Evolutionary conservation across 1,139 yeast genomes (phyloP).

Genomic region (Suhomyces guaymorum): DNA sequence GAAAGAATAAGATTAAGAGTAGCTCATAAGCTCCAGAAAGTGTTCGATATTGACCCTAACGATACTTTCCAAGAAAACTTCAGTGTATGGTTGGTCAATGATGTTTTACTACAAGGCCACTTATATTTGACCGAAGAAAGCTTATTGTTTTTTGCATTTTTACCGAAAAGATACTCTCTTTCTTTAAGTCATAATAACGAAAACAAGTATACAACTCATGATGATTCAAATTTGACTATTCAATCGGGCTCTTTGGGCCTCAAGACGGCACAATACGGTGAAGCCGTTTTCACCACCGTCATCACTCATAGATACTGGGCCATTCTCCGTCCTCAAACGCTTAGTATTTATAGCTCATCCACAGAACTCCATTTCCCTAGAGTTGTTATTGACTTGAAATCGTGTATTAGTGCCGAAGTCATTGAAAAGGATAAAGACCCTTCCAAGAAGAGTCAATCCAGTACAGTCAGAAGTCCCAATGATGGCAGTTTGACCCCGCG

Average conservation of each 20-base stretch:
- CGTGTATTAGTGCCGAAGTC: slow-evolving; percentile 63
- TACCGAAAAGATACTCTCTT: slow-evolving; percentile 55
- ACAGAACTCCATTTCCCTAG: slow-evolving; percentile 83
- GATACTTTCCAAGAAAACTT: slow-evolving; percentile 59
- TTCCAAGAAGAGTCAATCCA: not conserved
- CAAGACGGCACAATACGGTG: slow-evolving; percentile 49
- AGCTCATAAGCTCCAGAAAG: slow-evolving; percentile 40
- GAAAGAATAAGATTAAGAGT: slow-evolving; percentile 28
- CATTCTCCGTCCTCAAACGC: slow-evolving; percentile 64
- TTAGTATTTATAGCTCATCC: slow-evolving; percentile 68
- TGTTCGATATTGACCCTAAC: slow-evolving; percentile 44
- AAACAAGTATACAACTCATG: slow-evolving; percentile 16
- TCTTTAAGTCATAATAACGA: not conserved
- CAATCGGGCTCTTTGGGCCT: slow-evolving; percentile 53
- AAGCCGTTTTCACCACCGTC: slow-evolving; percentile 37
- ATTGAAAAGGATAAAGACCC: slow-evolving; percentile 27
- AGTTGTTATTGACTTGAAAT: slow-evolving; percentile 68
- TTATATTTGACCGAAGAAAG: slow-evolving; percentile 66
- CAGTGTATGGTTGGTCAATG: slow-evolving; percentile 79
- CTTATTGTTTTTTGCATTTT: slow-evolving; percentile 74
- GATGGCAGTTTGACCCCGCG: slow-evolving; percentile 5
- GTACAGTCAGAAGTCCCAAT: slow-evolving; percentile 1
- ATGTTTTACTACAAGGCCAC: slow-evolving; percentile 84
- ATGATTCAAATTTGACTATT: slow-evolving; percentile 35
- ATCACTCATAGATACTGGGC: slow-evolving; percentile 65